Evolutionary conservation across 768 basidiomycete species (phyloP), one percentile per base, ranked within the genome.

Genomic region (Botryobasidium botryosum): DNA sequence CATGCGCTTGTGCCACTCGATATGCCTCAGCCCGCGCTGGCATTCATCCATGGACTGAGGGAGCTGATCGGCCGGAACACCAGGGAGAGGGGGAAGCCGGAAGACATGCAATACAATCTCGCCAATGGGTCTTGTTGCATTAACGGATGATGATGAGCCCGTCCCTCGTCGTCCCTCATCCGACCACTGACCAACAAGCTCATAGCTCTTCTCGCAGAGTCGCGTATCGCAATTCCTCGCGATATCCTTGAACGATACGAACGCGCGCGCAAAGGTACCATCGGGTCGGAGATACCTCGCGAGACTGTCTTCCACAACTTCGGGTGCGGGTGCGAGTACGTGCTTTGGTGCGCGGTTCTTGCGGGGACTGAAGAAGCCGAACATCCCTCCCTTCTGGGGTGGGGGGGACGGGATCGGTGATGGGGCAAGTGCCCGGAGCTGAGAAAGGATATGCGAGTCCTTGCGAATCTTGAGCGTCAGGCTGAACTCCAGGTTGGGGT

Each of bases 41-140:
- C 86, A 91, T 55, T 96, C 92, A 44, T 96, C 91, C 53, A 96
- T 65, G 55, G 85, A 88, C 59, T 90, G 81, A 12, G 92, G 91
- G 17, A 96, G 66, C 49, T 85, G 72, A 35, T 78, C 75, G 17
- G 74, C 69, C 28, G 74, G 62, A 18, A 94, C 65, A 15, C 87
- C 86, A n/a, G 85, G 81, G 37, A 96, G 60, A 2, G 90, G 75
- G 0, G 91, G 91, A 8, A 97, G 64, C 56, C 88, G 70, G 64
- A 97, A 91, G 45, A 96, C 63, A 61, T 96, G 90, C 43, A 96
- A 62, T 10, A 86, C 74, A 44, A 96, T 74, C 60, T 91, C 84
- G 29, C 88, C 91, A 18, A 90, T 70, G 56, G 85, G 77, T 46
- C 75, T 57, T 40, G 78, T 73, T 15, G 74, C n/a, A n/a, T n/a